These are phyloP conservation scores for Phytopythium chamaehyphon DNA, from an alignment of 352 stramenopile genomes.

Conservation along the genomic window DNA sequence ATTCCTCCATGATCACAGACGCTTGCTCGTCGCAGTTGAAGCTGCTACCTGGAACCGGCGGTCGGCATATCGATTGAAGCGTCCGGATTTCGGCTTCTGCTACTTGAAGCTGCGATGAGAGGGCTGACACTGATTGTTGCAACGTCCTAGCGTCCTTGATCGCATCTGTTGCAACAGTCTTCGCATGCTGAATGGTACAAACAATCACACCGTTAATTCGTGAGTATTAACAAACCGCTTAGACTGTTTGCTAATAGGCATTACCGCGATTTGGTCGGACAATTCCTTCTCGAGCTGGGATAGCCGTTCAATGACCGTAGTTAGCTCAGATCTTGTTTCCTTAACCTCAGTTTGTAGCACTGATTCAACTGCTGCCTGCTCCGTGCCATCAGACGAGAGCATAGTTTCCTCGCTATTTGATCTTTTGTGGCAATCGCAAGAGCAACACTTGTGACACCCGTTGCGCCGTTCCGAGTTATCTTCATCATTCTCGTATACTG, in stretches of 20 bases:
- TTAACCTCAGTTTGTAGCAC: not conserved
- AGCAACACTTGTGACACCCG: constrained; percentile 32
- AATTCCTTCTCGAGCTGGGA: constrained; percentile 35
- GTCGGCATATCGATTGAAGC: constrained; percentile 28
- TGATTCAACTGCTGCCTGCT: not conserved
- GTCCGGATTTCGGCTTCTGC: constrained; percentile 41
- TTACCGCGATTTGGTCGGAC: constrained; percentile 39
- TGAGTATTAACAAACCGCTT: no score
- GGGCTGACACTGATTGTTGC: constrained; percentile 39
- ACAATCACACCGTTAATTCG: not conserved
- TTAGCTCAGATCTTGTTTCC: constrained; percentile 15
- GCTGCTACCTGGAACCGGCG: constrained; percentile 1
- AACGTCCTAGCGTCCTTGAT: constrained; percentile 32
- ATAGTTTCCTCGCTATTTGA: not conserved
- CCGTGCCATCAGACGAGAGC: not conserved
- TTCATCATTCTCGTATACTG: constrained; percentile 5
- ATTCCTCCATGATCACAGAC: not conserved
- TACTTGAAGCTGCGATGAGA: constrained; percentile 36
- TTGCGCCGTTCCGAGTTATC: constrained; percentile 11
- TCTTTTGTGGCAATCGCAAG: constrained; percentile 31
- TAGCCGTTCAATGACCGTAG: constrained; percentile 28
- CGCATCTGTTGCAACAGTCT: constrained; percentile 26
- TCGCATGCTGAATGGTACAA: constrained; percentile 23
- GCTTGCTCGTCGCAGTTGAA: constrained; percentile 5
- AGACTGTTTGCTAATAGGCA: not conserved